Evolutionary conservation across 306 rosid species (phyloP), one percentile per base, ranked within the genome.

Genomic region (Alnus glutinosa): DNA sequence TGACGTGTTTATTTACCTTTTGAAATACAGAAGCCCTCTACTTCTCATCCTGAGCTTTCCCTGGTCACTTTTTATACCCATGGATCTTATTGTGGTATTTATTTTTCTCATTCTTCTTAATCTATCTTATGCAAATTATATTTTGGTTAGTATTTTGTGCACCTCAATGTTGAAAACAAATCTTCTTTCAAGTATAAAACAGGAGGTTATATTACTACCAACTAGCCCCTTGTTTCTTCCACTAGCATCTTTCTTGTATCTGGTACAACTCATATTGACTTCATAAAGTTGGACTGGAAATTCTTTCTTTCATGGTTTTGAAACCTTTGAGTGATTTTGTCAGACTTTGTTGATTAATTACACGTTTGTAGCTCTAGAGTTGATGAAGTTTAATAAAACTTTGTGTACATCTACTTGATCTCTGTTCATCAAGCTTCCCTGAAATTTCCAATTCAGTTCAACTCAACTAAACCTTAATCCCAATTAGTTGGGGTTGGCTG

Each of bases 81-180:
- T 79, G 99, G 99, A 88, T 90, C 96, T 57, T 93, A 90, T 86
- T 95, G 93, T 82, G 97, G 99, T 95, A 89, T 34, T 80, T 74
- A 74, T 52, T 74, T 84, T 88, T 80, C 77, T 46, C 70, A 30
- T 6, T 81, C 66, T 76, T 81, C 46, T 73, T 69, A 71, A 15
- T 46, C 55, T 44, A 9, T 75, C 44, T 79, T 76, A 11, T 67
- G 44, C 71, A 76, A 10, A 75, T 74, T 23, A 42, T 80, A 50
- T 46, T 63, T 79, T 74, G 70, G 67, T 68, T 62, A 34, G 70
- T 77, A 64, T 61, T 51, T 67, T 3, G 8, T 68, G 78, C 62
- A 58, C 42, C 30, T 9, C 7, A 39, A 30, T 70, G 62, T 68
- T 64, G 10, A 50, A 6, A 73, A 15, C 46, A 50, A 51, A 37